Evolutionary conservation across 306 rosid genomes (phyloP), one percentile per base, ranked within the genome.

Genomic region (Acacia crassicarpa): DNA sequence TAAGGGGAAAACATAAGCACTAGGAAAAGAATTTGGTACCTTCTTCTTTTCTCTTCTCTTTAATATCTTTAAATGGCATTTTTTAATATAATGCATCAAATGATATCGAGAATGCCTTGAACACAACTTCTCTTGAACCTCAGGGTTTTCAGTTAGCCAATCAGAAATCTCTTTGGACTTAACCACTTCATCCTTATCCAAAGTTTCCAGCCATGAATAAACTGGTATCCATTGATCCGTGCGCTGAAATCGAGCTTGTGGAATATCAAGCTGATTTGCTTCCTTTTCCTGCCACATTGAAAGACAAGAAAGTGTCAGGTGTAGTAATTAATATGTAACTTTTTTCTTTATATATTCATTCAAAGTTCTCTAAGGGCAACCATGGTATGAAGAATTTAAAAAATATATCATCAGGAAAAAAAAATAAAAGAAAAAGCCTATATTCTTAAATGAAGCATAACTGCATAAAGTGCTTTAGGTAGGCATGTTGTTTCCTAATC

Each of bases 201-300:
- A 79, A 73, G 95, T 85, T 78, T 95, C 99, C 73, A 93, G 76
- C 99, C 99, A 95, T 2, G 91, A 79, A 83, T 95, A 95, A 69
- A 93, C 99, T 2, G 98, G 98, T 76, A 94, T 73, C 98, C 98
- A 93, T 70, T 92, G 99, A 80, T 92, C 93, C 0, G 97, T 92
- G 67, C 99, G 97, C 69, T 95, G 98, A 79, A 95, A 95, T 73
- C 96, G 89, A 32, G 95, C 95, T 35, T 89, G 97, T 11, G 97
- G 93, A 83, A 82, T 84, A 80, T 90, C 93, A 32, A 78, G 89
- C 85, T 83, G 93, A 46, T 59, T 83, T 12, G 5, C 89, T 66
- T 90, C 95, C 80, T 70, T 89, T 45, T 82, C 97, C 99, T 93
- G 86, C 81, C 78, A 83, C 38, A 76, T 48, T 53, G 73, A 69